Evolutionary conservation across 345 rosid species (phyloP), one percentile per base, ranked within the genome.

Genomic region (Diplotaxis tenuifolia): DNA sequence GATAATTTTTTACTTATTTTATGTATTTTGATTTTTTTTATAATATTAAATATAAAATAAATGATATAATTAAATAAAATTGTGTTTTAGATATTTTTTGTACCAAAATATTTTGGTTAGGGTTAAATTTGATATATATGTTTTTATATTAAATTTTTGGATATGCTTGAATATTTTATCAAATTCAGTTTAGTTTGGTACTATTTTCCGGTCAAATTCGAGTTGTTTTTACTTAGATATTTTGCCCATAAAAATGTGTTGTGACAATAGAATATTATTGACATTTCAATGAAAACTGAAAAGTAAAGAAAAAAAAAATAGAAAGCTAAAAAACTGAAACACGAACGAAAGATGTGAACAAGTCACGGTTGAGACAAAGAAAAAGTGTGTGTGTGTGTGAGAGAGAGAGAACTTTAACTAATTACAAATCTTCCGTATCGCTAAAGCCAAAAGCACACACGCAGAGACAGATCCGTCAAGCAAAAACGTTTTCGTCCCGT

Each of bases 341-440:
- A 70, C 42, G 66, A 76, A 55, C 71, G 55, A 16, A 76, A 40
- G 75, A 76, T 70, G 79, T 63, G 79, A 76, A 76, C 79, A 76
- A 70, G 75, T 62, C 79, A 62, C 58, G 74, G 50, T 69, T 42
- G 10, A 69, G 70, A 62, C 54, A 49, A 54, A 60, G 45, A 67
- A 47, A 52, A 22, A 60, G 55, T n/a, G 40, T 32, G 55, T 20
- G 55, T 56, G 28, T 27, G 56, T 57, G 53, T 38, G 6, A 40
- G 6, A 40, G 47, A 12, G 0, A 40, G 4, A 10, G 4, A 12
- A 55, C 34, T 62, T 54, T 31, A 62, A 74, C 67, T 22, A 58
- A 58, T 59, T 50, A 74, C 73, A 74, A 74, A 59, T 74, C 61
- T 67, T 75, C 52, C 14, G 56, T 20, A 68, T 47, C 67, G 42